Percentiles rank a stretch among this genome's conserved stretches.
phyloP scores from a whole-genome alignment of 495 filamentous ascomycete genomes.

The Penicillium maclennaniae region DNA sequence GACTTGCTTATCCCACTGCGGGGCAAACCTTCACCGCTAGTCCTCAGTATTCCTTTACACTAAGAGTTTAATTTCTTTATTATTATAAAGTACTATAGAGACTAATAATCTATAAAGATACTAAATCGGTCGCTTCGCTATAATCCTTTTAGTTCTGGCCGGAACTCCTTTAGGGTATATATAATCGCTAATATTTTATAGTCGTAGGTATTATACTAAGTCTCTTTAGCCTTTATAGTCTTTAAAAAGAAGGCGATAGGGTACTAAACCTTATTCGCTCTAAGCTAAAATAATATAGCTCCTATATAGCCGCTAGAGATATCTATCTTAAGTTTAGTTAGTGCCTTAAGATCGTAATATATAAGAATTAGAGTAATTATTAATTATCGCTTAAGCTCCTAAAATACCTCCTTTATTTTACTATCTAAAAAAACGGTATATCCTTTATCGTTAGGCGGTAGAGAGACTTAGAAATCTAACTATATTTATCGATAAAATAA shows the following conservation, averaged over 20 bases:
- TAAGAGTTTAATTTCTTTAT: neutral
- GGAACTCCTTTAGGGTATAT: constrained; percentile 5
- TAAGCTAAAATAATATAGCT: constrained; percentile 11
- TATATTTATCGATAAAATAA: constrained; percentile 25
- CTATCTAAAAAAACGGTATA: neutral
- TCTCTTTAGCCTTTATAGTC: constrained; percentile 14
- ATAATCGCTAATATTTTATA: constrained; percentile 24
- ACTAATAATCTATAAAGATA: constrained; percentile 11
- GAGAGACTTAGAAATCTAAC: constrained; percentile 11
- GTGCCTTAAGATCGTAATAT: constrained; percentile 6
- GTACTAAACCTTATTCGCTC: constrained; percentile 4
- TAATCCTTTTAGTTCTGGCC: constrained; percentile 14
- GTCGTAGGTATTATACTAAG: constrained; percentile 30
- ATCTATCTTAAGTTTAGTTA: constrained; percentile 16
- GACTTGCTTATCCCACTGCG: no score
- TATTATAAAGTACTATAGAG: neutral
- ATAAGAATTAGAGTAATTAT: constrained; percentile 5
- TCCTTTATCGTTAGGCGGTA: neutral
- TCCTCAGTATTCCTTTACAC: no score
- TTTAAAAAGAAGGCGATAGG: constrained; percentile 24
- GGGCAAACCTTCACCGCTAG: no score
- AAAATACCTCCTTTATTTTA: neutral
- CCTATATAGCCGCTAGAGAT: constrained; percentile 11
- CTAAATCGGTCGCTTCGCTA: neutral
- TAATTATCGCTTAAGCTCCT: constrained; percentile 11